Percentiles rank a stretch among this genome's conserved stretches.
Conservation (phyloP, 108 stramenopile genomes). For the Nitzschia inconspicua region DNA sequence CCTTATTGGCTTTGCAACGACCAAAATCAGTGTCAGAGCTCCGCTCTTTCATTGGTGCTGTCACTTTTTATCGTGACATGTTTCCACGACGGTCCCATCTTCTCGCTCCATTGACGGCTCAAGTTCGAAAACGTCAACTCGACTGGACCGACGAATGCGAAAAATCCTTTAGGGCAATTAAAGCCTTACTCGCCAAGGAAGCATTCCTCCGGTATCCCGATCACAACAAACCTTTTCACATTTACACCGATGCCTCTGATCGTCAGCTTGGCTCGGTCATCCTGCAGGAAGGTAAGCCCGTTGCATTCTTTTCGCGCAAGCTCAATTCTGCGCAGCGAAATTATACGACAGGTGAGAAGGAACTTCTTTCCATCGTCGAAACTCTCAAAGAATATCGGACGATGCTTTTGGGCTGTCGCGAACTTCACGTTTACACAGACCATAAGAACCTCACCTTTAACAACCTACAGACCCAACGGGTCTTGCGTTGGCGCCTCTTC, state of each 20-base stretch:
- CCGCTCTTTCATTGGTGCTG: slow-evolving; percentile 37
- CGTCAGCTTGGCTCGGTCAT: no score
- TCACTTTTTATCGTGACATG: slow-evolving; percentile 42
- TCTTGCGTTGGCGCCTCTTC: no score
- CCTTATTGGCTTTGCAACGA: slow-evolving; percentile 23
- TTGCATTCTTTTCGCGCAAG: slow-evolving; percentile 27
- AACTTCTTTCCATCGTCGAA: no score
- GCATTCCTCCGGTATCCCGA: slow-evolving; percentile 31
- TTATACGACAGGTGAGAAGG: no score
- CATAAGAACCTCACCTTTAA: no score
- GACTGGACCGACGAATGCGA: slow-evolving; percentile 26
- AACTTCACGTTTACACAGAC: no score
- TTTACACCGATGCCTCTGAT: slow-evolving; percentile 33
- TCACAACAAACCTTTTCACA: slow-evolving; percentile 30
- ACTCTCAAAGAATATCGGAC: no score
- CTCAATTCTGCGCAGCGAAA: no score
- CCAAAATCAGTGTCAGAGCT: slow-evolving; percentile 22
- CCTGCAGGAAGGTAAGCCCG: slow-evolving; percentile 14
- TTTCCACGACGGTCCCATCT: slow-evolving; percentile 42
- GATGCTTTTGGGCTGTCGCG: no score
- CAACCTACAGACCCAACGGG: no score
- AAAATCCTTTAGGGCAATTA: slow-evolving; percentile 31
- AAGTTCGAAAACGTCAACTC: slow-evolving; percentile 12
- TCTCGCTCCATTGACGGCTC: slow-evolving; percentile 34
- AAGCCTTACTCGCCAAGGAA: slow-evolving; percentile 18